Base-by-base conservation (phyloP, 495 filamentous ascomycete genomes). In the Penicillium argentinense region DNA sequence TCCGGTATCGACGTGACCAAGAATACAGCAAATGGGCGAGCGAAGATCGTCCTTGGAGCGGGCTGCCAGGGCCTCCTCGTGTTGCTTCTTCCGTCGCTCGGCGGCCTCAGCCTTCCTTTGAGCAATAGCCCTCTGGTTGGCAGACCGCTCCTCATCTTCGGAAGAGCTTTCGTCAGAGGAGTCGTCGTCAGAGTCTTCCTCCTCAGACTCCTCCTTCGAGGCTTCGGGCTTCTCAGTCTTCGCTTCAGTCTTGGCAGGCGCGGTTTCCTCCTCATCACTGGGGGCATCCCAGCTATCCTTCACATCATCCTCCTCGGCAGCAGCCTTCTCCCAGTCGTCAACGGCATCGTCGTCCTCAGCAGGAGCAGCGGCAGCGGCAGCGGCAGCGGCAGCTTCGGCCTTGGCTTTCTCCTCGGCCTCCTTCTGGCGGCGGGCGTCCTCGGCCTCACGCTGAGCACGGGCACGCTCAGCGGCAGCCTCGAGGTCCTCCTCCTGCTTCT, bases 1-100 rank as follows among this genome's bases (percentile, higher is more conserved):
- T 60, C 95, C 95, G 28, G 95, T 99, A 83, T 99, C 95, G 78
- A 99, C 95, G 79, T 99, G 95, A 49, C 95, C 95, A 38, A 99
- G 81, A 79, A 99, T 97, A 85, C 92, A 97, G 75, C 95, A 99
- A 67, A 99, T 99, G 26, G 93, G 93, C 39, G 92, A 97, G 25
- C 95, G 88, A 21, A 99, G 85, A 66, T 99, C 82, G 60, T 97
- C 89, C 71, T 88, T 89, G 0, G 91, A 97, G 42, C 91, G 80
- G 45, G 92, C 93, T 27, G 90, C 91, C 63, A 97, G 61, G 18
- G 93, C 93, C 42, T 91, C 92, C 64, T 96, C 87, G 63, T 96
- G 89, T 44, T 88, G 82, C 70, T 87, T 87, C 69, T 89, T 85
- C 49, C 92, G 81, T 47, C 91, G 81, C 49, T 91, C 89, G n/a